Percentiles rank a stretch among this genome's conserved stretches.
Evolutionary conservation across 345 rosid species (phyloP).

Genomic region (Turritis glabra): DNA sequence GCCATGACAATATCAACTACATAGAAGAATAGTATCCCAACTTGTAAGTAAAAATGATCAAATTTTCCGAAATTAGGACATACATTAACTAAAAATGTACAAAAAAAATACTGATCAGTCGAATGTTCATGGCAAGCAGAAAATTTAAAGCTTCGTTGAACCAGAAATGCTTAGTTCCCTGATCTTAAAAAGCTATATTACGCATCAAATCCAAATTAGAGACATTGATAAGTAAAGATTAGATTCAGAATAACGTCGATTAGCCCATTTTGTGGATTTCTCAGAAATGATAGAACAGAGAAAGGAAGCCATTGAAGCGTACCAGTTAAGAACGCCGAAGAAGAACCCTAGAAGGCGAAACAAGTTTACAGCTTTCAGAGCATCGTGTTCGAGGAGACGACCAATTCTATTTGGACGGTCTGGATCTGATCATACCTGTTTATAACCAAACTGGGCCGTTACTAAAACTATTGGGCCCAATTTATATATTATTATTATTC

Average conservation of each 20-base stretch:
- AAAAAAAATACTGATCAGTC: no score
- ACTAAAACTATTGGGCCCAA: no score
- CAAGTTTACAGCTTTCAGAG: constrained; percentile 23
- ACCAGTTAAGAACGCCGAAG: constrained; percentile 8
- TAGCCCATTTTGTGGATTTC: neutral
- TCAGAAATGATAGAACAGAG: neutral
- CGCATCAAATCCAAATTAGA: neutral
- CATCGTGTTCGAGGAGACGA: neutral
- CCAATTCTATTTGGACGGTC: constrained; percentile 16
- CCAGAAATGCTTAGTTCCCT: neutral
- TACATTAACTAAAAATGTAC: no score
- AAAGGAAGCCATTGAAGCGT: neutral
- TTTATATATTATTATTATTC: neutral
- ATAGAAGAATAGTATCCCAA: neutral
- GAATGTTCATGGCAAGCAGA: no score
- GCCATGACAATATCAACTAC: neutral
- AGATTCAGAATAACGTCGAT: neutral
- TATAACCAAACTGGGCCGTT: constrained; percentile 9
- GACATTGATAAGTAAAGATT: neutral
- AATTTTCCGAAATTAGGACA: neutral
- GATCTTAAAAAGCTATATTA: neutral
- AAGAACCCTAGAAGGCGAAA: constrained; percentile 12
- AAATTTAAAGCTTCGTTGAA: neutral
- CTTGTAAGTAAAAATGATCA: neutral
- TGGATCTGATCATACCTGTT: neutral